Evolutionary conservation across 2,329 filamentous ascomycete genomes (phyloP).

Genomic region (Aspergillus sp.): DNA sequence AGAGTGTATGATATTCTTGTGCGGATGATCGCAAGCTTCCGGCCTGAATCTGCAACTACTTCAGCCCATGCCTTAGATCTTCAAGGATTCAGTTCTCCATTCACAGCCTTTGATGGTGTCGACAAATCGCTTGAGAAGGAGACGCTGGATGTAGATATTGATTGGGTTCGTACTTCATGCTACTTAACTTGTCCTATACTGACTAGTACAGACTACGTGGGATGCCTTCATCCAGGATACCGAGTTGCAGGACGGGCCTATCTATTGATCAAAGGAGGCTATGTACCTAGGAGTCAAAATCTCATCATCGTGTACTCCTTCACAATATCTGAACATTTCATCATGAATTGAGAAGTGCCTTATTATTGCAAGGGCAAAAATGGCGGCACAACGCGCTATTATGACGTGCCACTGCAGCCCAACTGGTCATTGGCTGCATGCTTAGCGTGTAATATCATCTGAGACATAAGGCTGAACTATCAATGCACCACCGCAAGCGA

Average conservation of each 20-base stretch:
- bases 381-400: neutral
- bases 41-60: too few species aligned
- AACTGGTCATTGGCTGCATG: neutral
- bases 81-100: neutral
- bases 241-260: neutral
- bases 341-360: too few species aligned
- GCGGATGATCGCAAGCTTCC: neutral
- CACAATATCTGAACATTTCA: too few species aligned
- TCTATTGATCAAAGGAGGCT: neutral
- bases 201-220: neutral
- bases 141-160: neutral
- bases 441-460: neutral
- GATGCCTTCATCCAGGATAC: conserved; percentile 8
- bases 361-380: neutral
- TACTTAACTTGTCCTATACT: neutral
- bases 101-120: neutral
- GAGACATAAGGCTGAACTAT: neutral
- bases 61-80: neutral
- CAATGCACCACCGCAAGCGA: too few species aligned
- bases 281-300: neutral
- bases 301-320: too few species aligned
- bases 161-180: conserved; percentile 6
- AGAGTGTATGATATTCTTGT: neutral
- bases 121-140: neutral
- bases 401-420: neutral